Evolutionary conservation across 805 yeast genomes (phyloP).

Genomic region (Yarrowia divulgata): DNA sequence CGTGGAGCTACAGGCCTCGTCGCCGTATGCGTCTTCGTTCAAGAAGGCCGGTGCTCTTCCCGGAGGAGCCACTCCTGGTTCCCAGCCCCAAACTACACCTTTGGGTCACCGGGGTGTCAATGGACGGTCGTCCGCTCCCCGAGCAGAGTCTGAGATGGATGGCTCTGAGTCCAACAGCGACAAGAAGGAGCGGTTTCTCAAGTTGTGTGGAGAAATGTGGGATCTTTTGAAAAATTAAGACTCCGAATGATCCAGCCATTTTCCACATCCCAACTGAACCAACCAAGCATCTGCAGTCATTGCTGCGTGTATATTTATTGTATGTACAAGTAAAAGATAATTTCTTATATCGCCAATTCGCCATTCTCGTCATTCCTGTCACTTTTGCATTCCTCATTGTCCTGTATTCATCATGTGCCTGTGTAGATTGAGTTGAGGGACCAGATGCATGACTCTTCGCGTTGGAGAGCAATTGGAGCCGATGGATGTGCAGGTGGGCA

Average conservation of each 20-base stretch:
- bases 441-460: not conserved
- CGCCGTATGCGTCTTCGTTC: slow-evolving; percentile 37
- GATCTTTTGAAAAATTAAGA: slow-evolving; percentile 44
- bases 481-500: slow-evolving; percentile 2
- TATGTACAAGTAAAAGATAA: slow-evolving; percentile 33
- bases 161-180: slow-evolving; percentile 10
- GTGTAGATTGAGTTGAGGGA: slow-evolving; percentile 8
- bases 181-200: slow-evolving; percentile 46
- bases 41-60: slow-evolving; percentile 24
- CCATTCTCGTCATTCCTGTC: not conserved
- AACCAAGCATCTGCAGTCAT: slow-evolving; percentile 27
- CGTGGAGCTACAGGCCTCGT: slow-evolving; percentile 35
- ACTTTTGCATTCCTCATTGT: not conserved
- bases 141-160: slow-evolving; percentile 4
- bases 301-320: slow-evolving; percentile 37
- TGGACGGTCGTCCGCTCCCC: slow-evolving; percentile 11
- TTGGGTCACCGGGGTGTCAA: slow-evolving; percentile 3
- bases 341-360: slow-evolving; percentile 1
- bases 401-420: not conserved
- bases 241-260: not conserved
- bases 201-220: slow-evolving; percentile 49
- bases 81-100: slow-evolving; percentile 1
- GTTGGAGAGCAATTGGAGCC: slow-evolving; percentile 22
- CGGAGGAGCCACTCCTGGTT: not conserved
- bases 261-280: not conserved